Conservation (phyloP, 1,139 yeast genomes). For the Tardiomyces digboiensis region DNA sequence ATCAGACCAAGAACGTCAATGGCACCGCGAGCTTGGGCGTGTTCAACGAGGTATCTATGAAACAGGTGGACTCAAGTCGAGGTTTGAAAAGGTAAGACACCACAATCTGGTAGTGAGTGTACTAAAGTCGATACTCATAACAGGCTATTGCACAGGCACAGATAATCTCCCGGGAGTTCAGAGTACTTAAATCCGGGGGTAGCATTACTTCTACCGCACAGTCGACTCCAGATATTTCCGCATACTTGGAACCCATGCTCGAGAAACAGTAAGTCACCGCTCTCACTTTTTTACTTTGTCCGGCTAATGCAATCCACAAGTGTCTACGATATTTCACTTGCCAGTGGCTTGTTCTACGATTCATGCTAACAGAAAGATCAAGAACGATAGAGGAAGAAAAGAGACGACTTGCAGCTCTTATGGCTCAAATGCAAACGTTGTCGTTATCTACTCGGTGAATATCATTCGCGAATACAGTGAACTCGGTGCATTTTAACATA, state of each 20-base stretch:
- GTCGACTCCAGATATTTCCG: background rate
- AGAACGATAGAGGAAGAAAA: too few relatives aligned
- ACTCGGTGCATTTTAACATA: too few relatives aligned
- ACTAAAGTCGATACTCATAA: background rate
- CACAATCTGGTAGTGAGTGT: background rate
- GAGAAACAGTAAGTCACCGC: background rate
- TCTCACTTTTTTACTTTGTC: too few relatives aligned
- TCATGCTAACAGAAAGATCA: too few relatives aligned
- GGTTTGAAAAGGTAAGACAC: background rate
- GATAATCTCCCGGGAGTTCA: background rate
- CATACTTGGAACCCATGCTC: background rate
- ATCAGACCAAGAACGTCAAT: slow-evolving; percentile 32
- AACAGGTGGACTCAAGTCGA: slow-evolving; percentile 9
- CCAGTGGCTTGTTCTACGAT: too few relatives aligned
- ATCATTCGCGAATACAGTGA: too few relatives aligned
- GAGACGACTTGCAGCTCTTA: too few relatives aligned
- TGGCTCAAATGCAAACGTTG: too few relatives aligned
- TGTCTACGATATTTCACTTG: too few relatives aligned
- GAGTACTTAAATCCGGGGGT: background rate
- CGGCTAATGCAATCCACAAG: too few relatives aligned
- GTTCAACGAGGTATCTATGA: slow-evolving; percentile 12
- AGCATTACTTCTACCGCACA: background rate
- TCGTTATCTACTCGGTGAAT: too few relatives aligned
- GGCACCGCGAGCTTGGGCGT: slow-evolving; percentile 36
- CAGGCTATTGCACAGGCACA: background rate